These are phyloP conservation scores for Narthecium ossifragum DNA, from an alignment of 106 monocot species.

Conservation along the genomic window DNA sequence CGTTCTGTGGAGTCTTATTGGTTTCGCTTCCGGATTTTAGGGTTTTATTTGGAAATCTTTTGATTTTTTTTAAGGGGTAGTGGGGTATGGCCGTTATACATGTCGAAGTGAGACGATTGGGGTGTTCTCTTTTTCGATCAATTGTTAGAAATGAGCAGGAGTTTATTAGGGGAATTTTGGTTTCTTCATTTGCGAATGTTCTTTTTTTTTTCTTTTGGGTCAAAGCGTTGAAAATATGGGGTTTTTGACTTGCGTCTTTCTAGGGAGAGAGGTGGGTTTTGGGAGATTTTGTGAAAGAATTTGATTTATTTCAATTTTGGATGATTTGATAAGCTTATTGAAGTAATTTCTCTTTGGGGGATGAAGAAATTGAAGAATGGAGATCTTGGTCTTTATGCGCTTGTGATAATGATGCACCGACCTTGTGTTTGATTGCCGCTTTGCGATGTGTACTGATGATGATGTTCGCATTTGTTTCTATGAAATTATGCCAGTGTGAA, in stretches of 20 bases:
- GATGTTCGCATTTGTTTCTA: background rate
- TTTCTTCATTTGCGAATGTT: too few relatives aligned
- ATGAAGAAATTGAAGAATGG: too few relatives aligned
- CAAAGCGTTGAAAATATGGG: too few relatives aligned
- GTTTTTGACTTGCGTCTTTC: too few relatives aligned
- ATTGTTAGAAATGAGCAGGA: background rate
- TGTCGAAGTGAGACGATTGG: too few relatives aligned
- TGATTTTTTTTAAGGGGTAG: background rate
- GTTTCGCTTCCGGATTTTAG: background rate
- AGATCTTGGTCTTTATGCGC: too few relatives aligned
- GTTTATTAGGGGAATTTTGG: too few relatives aligned
- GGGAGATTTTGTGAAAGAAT: too few relatives aligned
- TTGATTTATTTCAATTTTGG: background rate
- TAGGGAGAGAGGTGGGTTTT: too few relatives aligned
- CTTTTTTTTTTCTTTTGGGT: too few relatives aligned
- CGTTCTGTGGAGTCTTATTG: background rate
- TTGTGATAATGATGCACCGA: too few relatives aligned
- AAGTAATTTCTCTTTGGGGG: background rate
- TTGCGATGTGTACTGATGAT: background rate
- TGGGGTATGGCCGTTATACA: background rate
- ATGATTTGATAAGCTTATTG: background rate
- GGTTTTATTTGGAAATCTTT: background rate
- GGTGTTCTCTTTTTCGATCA: background rate
- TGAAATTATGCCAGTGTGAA: constrained; percentile 63
- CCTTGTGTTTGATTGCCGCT: background rate